Evolutionary conservation across 2,329 filamentous ascomycete genomes (phyloP), one percentile per base, ranked within the genome.

Genomic region (Calonectria fujianensis): DNA sequence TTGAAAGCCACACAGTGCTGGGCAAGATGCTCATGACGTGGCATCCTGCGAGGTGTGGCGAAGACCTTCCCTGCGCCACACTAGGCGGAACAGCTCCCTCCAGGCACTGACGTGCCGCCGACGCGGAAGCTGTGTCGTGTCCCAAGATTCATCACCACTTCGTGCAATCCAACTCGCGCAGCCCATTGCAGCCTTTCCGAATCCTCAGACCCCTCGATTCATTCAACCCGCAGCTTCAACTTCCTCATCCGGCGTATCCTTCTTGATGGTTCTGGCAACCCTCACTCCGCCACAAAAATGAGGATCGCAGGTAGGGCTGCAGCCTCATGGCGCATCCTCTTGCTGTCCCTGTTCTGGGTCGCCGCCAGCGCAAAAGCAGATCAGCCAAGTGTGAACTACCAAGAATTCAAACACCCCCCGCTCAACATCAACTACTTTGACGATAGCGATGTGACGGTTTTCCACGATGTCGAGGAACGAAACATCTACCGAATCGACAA

Each of bases 401-500:
- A 85, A 90, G 61, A 65, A 65, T 94, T 98, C 86, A 88, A 94
- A 57, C 88, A 92, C 80, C 85, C 89, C 69, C 94, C 95, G 0
- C 83, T 86, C 69, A 92, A 93, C 83, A 87, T 98, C 78, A 94
- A 94, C 86, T 99, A 98, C 86, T 98, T 99, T 83, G 93, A 97
- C 82, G 95, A 96, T 84, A 96, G 95, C 78, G 93, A 98, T 83
- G 91, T 94, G 67, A 89, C 98, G 74, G 86, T 98, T 59, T 93
- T 95, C 82, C 92, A 94, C 80, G 94, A 98, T 83, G 82, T 87
- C 65, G 84, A 89, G 18, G 89, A 90, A 51, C 89, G 90, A 74
- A 92, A 91, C 76, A 89, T 98, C 67, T 96, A 93, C 85, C 93
- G 95, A 74, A 98, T 96, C 57, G 89, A 89, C 61, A 92, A 98